phyloP scores from a whole-genome alignment of 352 stramenopile genomes.

The Blastocystis sp. region DNA sequence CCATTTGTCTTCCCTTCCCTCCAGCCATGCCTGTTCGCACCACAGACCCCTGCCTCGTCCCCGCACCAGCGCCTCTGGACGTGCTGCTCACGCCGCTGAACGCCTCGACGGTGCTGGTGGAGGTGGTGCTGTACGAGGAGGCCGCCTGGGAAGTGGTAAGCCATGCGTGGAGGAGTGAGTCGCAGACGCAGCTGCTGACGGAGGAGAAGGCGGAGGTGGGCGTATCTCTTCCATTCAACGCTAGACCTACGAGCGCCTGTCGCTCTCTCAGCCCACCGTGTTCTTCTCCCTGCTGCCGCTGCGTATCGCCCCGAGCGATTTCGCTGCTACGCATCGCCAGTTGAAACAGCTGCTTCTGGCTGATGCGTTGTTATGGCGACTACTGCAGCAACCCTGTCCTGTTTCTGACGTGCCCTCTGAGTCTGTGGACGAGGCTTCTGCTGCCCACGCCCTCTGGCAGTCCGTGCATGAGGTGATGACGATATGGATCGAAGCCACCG shows the following conservation, averaged over 20 bases:
- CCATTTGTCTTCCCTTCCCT: conserved; percentile 21
- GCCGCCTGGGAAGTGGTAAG: conserved; percentile 19
- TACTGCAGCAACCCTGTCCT: background rate
- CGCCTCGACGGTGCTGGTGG: background rate
- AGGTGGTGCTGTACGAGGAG: background rate
- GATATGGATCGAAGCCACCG: too few species aligned
- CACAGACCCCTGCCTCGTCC: background rate
- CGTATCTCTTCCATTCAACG: background rate
- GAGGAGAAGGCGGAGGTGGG: background rate
- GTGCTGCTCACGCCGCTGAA: background rate
- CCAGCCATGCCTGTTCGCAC: conserved; percentile 6
- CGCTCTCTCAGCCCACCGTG: background rate
- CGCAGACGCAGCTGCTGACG: background rate
- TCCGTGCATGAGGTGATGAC: too few species aligned
- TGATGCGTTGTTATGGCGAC: background rate
- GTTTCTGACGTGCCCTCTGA: background rate
- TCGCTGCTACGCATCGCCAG: background rate
- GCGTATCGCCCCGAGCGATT: background rate
- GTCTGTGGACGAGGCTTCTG: too few species aligned
- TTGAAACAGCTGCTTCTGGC: background rate
- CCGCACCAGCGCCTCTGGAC: background rate
- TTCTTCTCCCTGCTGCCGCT: conserved; percentile 50
- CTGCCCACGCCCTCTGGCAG: too few species aligned
- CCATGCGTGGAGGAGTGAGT: background rate
- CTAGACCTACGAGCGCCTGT: background rate